phyloP scores from a whole-genome alignment of 2,329 filamentous ascomycete genomes.

The Elsinoe ampelina region DNA sequence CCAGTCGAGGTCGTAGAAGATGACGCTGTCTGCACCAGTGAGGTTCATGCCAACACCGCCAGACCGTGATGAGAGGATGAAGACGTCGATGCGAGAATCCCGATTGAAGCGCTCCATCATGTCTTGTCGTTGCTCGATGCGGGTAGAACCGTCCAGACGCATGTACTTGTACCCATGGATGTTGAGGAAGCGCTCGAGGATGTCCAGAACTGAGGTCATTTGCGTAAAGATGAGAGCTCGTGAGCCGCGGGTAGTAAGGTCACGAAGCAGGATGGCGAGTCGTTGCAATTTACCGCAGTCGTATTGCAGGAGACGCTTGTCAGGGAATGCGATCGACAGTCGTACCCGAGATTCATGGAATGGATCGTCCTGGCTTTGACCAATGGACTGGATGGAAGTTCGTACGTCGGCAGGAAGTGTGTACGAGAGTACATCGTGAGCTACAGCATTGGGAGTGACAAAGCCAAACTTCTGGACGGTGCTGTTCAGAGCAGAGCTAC shows the following conservation, averaged over 20 bases:
- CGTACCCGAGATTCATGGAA: slow-evolving; percentile 93
- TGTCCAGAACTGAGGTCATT: slow-evolving; percentile 97
- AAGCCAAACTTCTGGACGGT: slow-evolving; percentile 83
- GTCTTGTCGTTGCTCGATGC: slow-evolving; percentile 90
- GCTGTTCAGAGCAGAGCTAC: slow-evolving; percentile 62
- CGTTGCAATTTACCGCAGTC: slow-evolving; percentile 95
- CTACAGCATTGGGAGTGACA: slow-evolving; percentile 80
- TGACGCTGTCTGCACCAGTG: slow-evolving; percentile 92
- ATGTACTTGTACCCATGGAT: slow-evolving; percentile 97
- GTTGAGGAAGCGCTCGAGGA: slow-evolving; percentile 93
- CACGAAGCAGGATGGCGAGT: slow-evolving; percentile 74
- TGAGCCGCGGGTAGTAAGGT: slow-evolving; percentile 80
- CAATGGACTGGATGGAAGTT: slow-evolving; percentile 47
- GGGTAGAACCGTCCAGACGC: slow-evolving; percentile 90
- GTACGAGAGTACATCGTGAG: slow-evolving; percentile 62
- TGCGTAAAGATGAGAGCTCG: slow-evolving; percentile 97
- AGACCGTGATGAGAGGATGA: slow-evolving; percentile 90
- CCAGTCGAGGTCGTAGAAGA: slow-evolving; percentile 99
- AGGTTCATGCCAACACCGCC: slow-evolving; percentile 94
- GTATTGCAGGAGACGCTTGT: slow-evolving; percentile 91
- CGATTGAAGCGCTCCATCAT: slow-evolving; percentile 90
- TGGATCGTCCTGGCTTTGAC: slow-evolving; percentile 53
- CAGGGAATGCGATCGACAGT: slow-evolving; percentile 89
- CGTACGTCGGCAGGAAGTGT: slow-evolving; percentile 34
- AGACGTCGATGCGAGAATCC: slow-evolving; percentile 82